Evolutionary conservation across 139 green algal genomes (phyloP).

Genomic region (Mesotaenium endlicherianum): DNA sequence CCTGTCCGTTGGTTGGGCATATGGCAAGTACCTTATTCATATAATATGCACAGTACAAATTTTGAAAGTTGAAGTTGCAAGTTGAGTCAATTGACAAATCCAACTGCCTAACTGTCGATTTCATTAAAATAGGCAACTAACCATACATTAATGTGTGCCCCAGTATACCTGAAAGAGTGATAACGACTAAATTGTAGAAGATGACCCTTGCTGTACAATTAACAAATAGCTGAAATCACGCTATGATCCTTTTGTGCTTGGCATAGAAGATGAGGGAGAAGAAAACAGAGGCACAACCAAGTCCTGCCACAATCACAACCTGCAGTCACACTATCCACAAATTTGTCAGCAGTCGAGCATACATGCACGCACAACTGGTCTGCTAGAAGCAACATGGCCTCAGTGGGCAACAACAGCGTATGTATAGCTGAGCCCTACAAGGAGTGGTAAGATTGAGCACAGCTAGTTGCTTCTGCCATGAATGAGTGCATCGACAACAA

Average conservation of each 20-base stretch:
- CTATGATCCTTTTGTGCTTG: background rate
- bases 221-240: too few species aligned
- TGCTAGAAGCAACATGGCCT: background rate
- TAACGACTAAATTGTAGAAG: too few species aligned
- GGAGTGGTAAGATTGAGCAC: background rate
- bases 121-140: too few species aligned
- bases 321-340: background rate
- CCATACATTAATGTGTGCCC: too few species aligned
- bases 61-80: too few species aligned
- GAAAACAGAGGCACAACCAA: background rate
- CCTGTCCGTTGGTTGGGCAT: too few species aligned
- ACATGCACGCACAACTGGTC: background rate
- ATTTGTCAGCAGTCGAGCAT: background rate
- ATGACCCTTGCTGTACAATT: too few species aligned
- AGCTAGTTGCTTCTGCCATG: background rate
- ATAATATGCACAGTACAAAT: too few species aligned
- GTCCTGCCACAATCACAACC: background rate
- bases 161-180: too few species aligned
- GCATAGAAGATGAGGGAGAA: constrained; percentile 6
- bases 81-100: too few species aligned
- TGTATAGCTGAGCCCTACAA: background rate
- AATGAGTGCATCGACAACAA: background rate
- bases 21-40: too few species aligned
- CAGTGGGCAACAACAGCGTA: background rate
- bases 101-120: too few species aligned